phyloP scores from a whole-genome alignment of 768 basidiomycete species.

The Auriscalpium microsporum region DNA sequence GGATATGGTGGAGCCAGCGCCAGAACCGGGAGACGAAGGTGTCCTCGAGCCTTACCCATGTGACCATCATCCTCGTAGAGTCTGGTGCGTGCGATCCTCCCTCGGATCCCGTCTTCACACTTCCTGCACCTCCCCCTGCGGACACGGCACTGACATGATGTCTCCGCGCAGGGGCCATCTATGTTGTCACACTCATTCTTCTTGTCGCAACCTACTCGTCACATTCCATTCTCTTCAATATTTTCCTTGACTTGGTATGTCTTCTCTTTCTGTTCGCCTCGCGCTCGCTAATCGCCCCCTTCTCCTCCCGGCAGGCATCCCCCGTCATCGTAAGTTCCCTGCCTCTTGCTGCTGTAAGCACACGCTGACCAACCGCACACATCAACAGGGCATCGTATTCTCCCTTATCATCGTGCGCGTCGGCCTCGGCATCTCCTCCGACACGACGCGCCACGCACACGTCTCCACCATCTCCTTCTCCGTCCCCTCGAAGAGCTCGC shows the following conservation, averaged over 20 bases:
- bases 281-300: neutral
- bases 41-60: constrained; percentile 6
- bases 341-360: neutral
- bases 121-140: no score
- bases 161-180: constrained; percentile 5
- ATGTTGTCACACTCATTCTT: constrained; percentile 1
- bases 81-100: constrained; percentile 4
- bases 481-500: constrained; percentile 9
- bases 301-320: neutral
- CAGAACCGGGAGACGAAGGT: constrained; percentile 13
- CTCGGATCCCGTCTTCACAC: neutral
- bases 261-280: neutral
- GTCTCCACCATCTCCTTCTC: constrained; percentile 6
- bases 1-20: constrained; percentile 9
- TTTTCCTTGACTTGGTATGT: constrained; percentile 10
- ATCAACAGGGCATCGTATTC: constrained; percentile 10
- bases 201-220: constrained; percentile 1
- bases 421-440: constrained; percentile 9
- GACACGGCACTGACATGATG: neutral
- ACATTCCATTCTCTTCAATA: constrained; percentile 7
- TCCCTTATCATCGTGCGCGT: constrained; percentile 14
- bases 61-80: constrained; percentile 9
- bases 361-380: neutral
- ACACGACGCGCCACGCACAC: neutral
- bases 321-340: constrained; percentile 10